Base-by-base conservation (phyloP, 768 basidiomycete species). In the Cystobasidium tubakii region DNA sequence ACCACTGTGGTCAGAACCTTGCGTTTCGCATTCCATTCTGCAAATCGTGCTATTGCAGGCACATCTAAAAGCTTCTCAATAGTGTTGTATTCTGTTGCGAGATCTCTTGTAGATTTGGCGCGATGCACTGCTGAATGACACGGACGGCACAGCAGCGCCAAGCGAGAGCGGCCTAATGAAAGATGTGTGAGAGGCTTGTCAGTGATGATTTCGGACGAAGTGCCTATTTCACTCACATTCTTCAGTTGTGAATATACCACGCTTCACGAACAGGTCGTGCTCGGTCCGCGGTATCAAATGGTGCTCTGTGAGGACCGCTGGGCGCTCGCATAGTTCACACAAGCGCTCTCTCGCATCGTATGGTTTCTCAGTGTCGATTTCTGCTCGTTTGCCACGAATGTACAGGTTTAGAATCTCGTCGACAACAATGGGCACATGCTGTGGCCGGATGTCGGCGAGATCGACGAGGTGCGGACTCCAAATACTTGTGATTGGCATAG, bases 21-120 rank as follows among this genome's bases (percentile, higher is more conserved):
- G 19, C 69, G 50, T 54, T 60, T 71, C 21, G 69, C 15, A 36
- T 71, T 71, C 69, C 69, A 71, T 44, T 71, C 69, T 7, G 54
- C 69, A 27, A 71, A 71, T 9, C 69, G 53, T 10, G 23, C 39
- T 36, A 71, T 44, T n/a, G 60, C 69, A 17, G 69, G 69, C 7
- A 71, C 43, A 23, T 71, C 54, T 2, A 71, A 44, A 3, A 71
- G 36, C 36, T 60, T 71, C 29, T 71, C 69, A 2, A 71, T 27
- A 9, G 69, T 71, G 36, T 71, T 71, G 69, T 10, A 71, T 15
- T 71, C 54, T 36, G 29, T 23, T 21, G 69, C 69, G 2, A 71
- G 39, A 2, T 71, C 69, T 27, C 69, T 54, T 7, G 69, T 71
- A 33, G 69, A 12, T 33, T 62, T 55, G 25, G 50, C 54, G 1